Evolutionary conservation across 116 monocot species (phyloP).

Genomic region (Iris pallida): DNA sequence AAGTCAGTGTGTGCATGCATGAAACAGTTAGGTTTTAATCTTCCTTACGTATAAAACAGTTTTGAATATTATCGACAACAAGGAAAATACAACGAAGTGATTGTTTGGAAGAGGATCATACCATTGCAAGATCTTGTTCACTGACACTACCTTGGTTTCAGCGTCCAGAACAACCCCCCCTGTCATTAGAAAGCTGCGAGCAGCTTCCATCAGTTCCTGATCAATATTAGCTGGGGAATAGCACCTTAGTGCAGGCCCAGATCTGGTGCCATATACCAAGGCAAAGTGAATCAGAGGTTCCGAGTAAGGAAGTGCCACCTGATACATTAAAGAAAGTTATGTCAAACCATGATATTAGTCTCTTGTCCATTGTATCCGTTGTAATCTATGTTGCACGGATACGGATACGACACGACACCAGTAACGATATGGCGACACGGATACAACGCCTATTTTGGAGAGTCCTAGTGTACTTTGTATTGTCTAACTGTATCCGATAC

Average conservation of each 20-base stretch:
- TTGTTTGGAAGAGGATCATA: slow-evolving; percentile 12
- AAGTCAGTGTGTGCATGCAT: too few species aligned
- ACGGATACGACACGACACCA: too few species aligned
- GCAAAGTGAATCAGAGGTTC: slow-evolving; percentile 90
- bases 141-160: slow-evolving; percentile 56
- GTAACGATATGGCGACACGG: too few species aligned
- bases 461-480: too few species aligned
- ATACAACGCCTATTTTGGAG: too few species aligned
- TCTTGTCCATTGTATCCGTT: too few species aligned
- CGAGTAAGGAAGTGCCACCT: slow-evolving; percentile 71
- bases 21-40: too few species aligned
- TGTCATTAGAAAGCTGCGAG: slow-evolving; percentile 62
- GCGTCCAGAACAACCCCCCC: slow-evolving; percentile 62
- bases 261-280: slow-evolving; percentile 64
- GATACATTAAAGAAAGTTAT: slow-evolving; percentile 2
- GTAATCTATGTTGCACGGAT: too few species aligned
- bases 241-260: slow-evolving; percentile 81
- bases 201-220: slow-evolving; percentile 80
- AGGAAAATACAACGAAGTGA: too few species aligned
- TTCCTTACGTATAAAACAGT: too few species aligned
- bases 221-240: slow-evolving; percentile 87
- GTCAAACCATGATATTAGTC: not conserved
- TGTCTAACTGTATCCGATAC: too few species aligned
- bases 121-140: slow-evolving; percentile 71
- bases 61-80: too few species aligned